A percentile compares a stretch with the other conserved stretches of the same genome.
Evolutionary conservation across 2,329 filamentous ascomycete species (phyloP).

Genomic region (Venturia carpophila): DNA sequence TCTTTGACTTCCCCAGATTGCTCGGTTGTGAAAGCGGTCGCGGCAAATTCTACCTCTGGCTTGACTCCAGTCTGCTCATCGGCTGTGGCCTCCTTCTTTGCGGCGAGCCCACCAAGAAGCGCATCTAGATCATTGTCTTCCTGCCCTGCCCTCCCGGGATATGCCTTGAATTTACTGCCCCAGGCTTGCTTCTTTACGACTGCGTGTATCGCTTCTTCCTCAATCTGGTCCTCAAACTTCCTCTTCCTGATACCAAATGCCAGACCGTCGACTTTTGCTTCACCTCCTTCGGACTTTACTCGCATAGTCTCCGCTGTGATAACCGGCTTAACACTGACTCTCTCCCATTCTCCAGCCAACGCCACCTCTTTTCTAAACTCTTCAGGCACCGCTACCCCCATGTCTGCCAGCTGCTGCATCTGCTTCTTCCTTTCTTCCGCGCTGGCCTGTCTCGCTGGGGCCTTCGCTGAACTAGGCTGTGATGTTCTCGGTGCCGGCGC

Average conservation of each 20-base stretch:
- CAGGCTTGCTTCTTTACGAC: conserved; percentile 31
- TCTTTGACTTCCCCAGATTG: conserved; percentile 15
- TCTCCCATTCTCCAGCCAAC: conserved; percentile 82
- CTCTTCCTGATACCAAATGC: conserved; percentile 57
- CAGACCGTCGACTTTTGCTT: conserved; percentile 28
- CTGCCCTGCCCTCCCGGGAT: conserved; percentile 36
- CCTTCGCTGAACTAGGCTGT: conserved; percentile 25
- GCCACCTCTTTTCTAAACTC: conserved; percentile 74
- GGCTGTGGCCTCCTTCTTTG: conserved; percentile 35
- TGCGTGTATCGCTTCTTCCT: conserved; percentile 33
- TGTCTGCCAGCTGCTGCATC: conserved; percentile 74
- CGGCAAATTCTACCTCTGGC: conserved; percentile 34
- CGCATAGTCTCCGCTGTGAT: conserved; percentile 36
- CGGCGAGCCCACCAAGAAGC: conserved; percentile 36
- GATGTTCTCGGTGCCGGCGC: conserved; percentile 28
- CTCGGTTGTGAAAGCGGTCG: conserved; percentile 12
- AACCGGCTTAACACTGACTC: conserved; percentile 45
- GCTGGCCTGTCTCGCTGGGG: conserved; percentile 36
- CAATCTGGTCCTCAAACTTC: conserved; percentile 52
- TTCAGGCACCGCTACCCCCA: conserved; percentile 79
- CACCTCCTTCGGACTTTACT: conserved; percentile 40
- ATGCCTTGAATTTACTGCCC: conserved; percentile 40
- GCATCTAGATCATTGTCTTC: conserved; percentile 55
- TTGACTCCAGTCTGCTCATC: conserved; percentile 37
- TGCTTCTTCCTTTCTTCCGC: conserved; percentile 70